These are phyloP conservation scores for Aspergillus indologenus DNA, from an alignment of 495 filamentous ascomycete species.

Conservation along the genomic window DNA sequence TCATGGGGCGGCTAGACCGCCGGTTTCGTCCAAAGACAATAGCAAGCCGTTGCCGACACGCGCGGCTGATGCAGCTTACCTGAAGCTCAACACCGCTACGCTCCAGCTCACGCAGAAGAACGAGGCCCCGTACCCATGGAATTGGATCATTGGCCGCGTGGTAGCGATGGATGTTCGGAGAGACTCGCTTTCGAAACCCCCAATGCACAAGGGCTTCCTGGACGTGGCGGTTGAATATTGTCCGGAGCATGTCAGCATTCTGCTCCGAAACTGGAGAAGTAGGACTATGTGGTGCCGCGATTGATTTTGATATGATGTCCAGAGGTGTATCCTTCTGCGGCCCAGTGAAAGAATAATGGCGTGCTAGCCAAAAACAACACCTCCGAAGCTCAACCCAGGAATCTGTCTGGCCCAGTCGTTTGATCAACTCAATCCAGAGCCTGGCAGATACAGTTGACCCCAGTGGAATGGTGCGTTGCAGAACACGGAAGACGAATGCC, in stretches of 20 bases:
- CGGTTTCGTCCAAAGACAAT: conserved; percentile 45
- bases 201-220: conserved; percentile 56
- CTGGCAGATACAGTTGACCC: conserved; percentile 28
- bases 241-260: conserved; percentile 27
- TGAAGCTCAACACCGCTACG: conserved; percentile 45
- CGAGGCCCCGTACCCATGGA: conserved; percentile 49
- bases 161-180: conserved; percentile 12
- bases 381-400: conserved; percentile 37
- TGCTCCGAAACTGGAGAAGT: not conserved
- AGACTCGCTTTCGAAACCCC: conserved; percentile 50
- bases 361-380: conserved; percentile 43
- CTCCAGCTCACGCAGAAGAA: conserved; percentile 48
- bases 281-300: not conserved
- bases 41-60: conserved; percentile 47
- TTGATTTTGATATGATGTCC: not conserved
- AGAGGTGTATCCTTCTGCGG: not conserved
- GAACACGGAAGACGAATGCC: conserved; percentile 32
- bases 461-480: conserved; percentile 34
- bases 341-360: conserved; percentile 29
- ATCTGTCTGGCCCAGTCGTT: conserved; percentile 38
- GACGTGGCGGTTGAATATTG: conserved; percentile 45
- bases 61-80: conserved; percentile 32
- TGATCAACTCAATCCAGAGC: conserved; percentile 44
- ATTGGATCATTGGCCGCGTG: conserved; percentile 23
- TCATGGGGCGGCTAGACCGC: conserved; percentile 29